Evolutionary conservation across 495 filamentous ascomycete species (phyloP).

Genomic region (Neurospora sp.): DNA sequence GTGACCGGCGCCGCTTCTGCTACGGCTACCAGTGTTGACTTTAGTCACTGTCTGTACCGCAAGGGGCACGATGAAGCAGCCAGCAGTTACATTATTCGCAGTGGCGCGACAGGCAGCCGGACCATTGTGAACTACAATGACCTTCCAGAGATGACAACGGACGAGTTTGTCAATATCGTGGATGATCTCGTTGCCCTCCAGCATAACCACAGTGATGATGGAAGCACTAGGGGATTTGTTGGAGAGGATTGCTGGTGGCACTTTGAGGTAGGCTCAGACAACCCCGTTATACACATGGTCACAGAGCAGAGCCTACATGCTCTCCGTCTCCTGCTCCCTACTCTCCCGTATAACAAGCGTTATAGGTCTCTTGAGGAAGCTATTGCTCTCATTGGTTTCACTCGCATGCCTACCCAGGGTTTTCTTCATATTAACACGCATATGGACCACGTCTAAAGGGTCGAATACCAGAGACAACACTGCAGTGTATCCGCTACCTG

Average conservation of each 20-base stretch:
- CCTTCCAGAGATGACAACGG: constrained; percentile 51
- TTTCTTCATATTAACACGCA: not conserved
- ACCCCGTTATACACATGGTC: not conserved
- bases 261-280: constrained; percentile 50
- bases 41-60: constrained; percentile 50
- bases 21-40: constrained; percentile 21
- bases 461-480: constrained; percentile 51
- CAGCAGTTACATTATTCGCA: constrained; percentile 63
- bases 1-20: not conserved
- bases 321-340: not conserved
- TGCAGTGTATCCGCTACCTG: constrained; percentile 52
- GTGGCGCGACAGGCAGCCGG: constrained; percentile 45
- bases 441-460: constrained; percentile 35
- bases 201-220: not conserved
- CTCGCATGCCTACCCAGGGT: not conserved
- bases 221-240: constrained; percentile 16
- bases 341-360: not conserved
- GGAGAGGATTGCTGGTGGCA: constrained; percentile 50
- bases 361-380: not conserved
- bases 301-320: not conserved
- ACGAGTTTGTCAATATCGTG: constrained; percentile 38
- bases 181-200: not conserved
- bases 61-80: constrained; percentile 45
- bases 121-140: constrained; percentile 64
- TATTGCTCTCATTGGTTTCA: not conserved